Evolutionary conservation across 352 stramenopile species (phyloP), one percentile per base, ranked within the genome.

Genomic region (Globisporangium paddicum): DNA sequence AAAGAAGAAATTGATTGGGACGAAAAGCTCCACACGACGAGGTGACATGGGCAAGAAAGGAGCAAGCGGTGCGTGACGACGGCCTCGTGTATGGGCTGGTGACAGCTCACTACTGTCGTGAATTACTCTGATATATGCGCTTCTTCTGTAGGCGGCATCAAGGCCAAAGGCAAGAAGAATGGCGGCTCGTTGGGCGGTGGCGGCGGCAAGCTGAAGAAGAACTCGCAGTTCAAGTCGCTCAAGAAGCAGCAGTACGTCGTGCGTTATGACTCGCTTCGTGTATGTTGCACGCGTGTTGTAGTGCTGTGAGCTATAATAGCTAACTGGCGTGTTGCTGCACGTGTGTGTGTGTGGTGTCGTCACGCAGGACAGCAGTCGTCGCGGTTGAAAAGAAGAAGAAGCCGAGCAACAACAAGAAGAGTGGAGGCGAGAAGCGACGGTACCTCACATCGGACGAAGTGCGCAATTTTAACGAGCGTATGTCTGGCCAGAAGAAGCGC

Each of bases 381-480:
- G 42, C 28, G 40, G 30, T 40, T 2, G 70, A 86, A 47, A 85
- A 76, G 63, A 80, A 72, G 18, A 66, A 65, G 25, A 58, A 65
- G 5, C 55, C 61, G 8, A 66, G 67, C 26, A 58, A 44, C 6
- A 67, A 65, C 41, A 58, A 63, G 30, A 72, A 72, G 23, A 49
- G 34, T 9, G 47, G 51, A 3, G 35, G 63, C 23, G 58, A 54
- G 2, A 87, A 82, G 73, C 63, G 73, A 7, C 53, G 54, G 1
- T 40, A 55, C 16, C 28, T 50, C 6, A 58, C 88, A n/a, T 66
- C 80, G 11, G 69, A 83, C 42, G 79, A 90, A 42, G 83, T 88
- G 50, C 79, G 82, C 40, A 90, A 79, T 59, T 92, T 90, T 71
- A 82, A 92, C 62, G 82, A 92, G 63, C 79, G 82, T 2, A 82